These are phyloP conservation scores for Parascedosporium putredinis DNA, from an alignment of 2,329 filamentous ascomycete species.

Conservation along the genomic window DNA sequence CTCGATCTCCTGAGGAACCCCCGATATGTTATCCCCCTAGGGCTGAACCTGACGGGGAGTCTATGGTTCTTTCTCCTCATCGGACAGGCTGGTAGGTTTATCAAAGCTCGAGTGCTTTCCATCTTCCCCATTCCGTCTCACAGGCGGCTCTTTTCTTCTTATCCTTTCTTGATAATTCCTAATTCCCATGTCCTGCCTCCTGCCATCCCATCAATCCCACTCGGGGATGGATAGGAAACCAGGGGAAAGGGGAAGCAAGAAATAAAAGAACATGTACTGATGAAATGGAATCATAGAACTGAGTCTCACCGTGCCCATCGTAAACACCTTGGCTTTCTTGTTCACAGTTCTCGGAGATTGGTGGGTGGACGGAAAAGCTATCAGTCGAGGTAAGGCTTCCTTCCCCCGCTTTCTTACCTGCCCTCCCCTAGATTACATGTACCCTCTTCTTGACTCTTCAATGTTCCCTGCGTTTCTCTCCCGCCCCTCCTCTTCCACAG, in stretches of 20 bases:
- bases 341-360: slow-evolving; percentile 93
- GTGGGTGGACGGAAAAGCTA: slow-evolving; percentile 88
- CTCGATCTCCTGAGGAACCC: slow-evolving; percentile 71
- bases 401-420: background rate
- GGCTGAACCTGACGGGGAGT: slow-evolving; percentile 84
- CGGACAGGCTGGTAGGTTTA: slow-evolving; percentile 75
- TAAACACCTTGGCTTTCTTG: slow-evolving; percentile 89
- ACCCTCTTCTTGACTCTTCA: too few species aligned
- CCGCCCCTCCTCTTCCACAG: too few species aligned
- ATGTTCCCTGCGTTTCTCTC: too few species aligned
- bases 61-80: slow-evolving; percentile 96
- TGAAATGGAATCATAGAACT: slow-evolving; percentile 48
- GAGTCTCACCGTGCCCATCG: slow-evolving; percentile 87
- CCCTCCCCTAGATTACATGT: too few species aligned
- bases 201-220: background rate
- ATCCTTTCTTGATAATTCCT: slow-evolving; percentile 4
- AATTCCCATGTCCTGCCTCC: background rate
- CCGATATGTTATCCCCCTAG: slow-evolving; percentile 70
- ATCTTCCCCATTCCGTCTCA: too few species aligned
- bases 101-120: too few species aligned
- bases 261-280: background rate
- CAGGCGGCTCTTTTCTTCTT: background rate
- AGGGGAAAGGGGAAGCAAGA: background rate
- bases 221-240: background rate
- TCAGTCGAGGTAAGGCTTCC: slow-evolving; percentile 56